A percentile compares a stretch with the other conserved stretches of the same genome.
phyloP scores from a whole-genome alignment of 371 early-diverging fungal genomes.

The Saksenaea oblongispora region DNA sequence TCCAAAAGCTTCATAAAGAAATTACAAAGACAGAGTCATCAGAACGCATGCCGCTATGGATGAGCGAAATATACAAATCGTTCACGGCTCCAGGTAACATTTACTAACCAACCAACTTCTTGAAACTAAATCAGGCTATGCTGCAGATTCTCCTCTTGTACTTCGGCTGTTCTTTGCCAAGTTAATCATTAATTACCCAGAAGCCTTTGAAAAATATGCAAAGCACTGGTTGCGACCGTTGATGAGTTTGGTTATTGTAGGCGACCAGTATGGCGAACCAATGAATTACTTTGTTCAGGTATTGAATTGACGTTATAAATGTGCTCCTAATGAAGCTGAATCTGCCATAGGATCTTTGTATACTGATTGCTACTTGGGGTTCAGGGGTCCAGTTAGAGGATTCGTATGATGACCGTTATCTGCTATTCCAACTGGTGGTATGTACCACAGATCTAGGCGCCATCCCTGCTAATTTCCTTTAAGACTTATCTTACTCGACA shows the following conservation, averaged over 20 bases:
- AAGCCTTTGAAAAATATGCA: constrained; percentile 63
- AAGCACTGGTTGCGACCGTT: constrained; percentile 61
- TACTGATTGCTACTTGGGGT: constrained; percentile 63
- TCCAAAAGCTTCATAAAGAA: constrained; percentile 46
- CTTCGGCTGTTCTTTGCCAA: constrained; percentile 61
- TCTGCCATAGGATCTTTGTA: constrained; percentile 53
- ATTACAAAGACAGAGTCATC: constrained; percentile 35
- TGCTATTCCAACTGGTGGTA: constrained; percentile 44
- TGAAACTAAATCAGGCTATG: neutral
- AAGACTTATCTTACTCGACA: constrained; percentile 57
- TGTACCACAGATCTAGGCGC: neutral
- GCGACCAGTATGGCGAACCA: constrained; percentile 57
- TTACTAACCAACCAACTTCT: neutral
- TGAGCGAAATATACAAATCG: constrained; percentile 51
- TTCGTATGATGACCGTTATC: constrained; percentile 37
- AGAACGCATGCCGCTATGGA: constrained; percentile 65
- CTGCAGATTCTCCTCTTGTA: constrained; percentile 46
- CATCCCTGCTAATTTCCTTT: neutral
- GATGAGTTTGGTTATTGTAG: constrained; percentile 54
- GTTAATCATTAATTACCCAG: constrained; percentile 59
- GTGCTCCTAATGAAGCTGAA: neutral
- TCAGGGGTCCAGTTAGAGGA: constrained; percentile 24
- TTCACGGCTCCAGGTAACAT: constrained; percentile 32
- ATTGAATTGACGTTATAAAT: neutral
- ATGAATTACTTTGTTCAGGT: constrained; percentile 74